Percentiles rank a stretch among this genome's conserved stretches.
These are phyloP conservation scores for Crithidia acanthocephali DNA, from an alignment of 208 protist genomes.

Conservation along the genomic window DNA sequence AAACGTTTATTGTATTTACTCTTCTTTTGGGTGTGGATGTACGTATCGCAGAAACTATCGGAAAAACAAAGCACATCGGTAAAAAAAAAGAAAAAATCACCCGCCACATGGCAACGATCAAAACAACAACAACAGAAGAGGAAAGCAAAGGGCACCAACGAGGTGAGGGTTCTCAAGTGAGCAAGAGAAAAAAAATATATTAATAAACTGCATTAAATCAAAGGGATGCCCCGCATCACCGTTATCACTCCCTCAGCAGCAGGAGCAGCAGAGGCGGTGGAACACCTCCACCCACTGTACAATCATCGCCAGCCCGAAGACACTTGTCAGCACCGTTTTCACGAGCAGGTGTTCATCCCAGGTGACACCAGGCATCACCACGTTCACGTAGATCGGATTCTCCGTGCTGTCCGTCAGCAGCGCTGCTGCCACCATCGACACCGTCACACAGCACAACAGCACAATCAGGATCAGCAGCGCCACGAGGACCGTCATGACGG, in stretches of 20 bases:
- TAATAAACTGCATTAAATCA: too few relatives aligned
- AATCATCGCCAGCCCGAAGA: conserved; percentile 23
- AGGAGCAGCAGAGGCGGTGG: conserved; percentile 16
- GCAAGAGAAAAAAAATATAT: neutral
- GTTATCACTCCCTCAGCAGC: neutral
- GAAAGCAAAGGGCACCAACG: too few relatives aligned
- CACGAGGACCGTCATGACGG: conserved; percentile 32
- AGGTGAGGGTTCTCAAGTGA: neutral
- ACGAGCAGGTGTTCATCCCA: conserved; percentile 38
- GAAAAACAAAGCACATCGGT: too few relatives aligned
- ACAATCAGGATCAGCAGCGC: conserved; percentile 23
- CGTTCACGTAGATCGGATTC: conserved; percentile 20
- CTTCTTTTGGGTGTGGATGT: too few relatives aligned
- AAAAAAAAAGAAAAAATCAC: too few relatives aligned
- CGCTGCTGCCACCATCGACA: conserved; percentile 16
- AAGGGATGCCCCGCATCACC: too few relatives aligned
- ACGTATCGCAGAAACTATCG: too few relatives aligned
- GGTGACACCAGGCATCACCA: conserved; percentile 21
- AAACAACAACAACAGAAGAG: too few relatives aligned
- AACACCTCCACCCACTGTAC: conserved; percentile 40
- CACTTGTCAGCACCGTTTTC: conserved; percentile 17
- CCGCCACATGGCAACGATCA: too few relatives aligned
- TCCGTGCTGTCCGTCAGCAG: conserved; percentile 30
- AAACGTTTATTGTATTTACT: too few relatives aligned
- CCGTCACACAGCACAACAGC: conserved; percentile 16